These are phyloP conservation scores for Thalassiosira exigua DNA, from an alignment of 352 stramenopile species.

Conservation along the genomic window DNA sequence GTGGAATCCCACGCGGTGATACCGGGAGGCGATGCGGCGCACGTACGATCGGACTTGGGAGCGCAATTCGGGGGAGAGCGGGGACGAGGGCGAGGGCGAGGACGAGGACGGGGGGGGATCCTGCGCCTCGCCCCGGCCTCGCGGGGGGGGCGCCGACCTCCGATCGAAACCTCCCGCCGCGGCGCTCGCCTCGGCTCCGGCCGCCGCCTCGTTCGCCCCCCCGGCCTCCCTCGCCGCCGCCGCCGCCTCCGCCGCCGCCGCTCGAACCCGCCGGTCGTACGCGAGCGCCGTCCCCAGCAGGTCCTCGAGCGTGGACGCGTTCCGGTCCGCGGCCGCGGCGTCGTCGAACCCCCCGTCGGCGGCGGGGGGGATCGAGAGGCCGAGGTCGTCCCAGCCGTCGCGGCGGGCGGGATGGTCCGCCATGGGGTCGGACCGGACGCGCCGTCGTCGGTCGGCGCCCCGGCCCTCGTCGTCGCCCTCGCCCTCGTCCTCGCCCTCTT, in stretches of 20 bases:
- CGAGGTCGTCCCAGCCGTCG: slow-evolving; percentile 20
- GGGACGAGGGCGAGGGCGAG: background rate
- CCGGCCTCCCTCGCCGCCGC: background rate
- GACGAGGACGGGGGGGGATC: too few species aligned
- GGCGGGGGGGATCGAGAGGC: background rate
- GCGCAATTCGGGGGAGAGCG: slow-evolving; percentile 15
- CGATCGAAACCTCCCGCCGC: too few species aligned
- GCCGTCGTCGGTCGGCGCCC: background rate
- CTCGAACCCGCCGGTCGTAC: slow-evolving; percentile 2
- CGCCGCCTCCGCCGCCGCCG: background rate
- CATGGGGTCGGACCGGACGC: background rate
- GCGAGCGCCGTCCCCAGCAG: slow-evolving; percentile 20
- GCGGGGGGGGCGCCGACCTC: too few species aligned
- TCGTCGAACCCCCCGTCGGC: background rate
- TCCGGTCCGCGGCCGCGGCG: slow-evolving; percentile 5
- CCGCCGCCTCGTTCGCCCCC: background rate
- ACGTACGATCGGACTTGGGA: slow-evolving; percentile 29
- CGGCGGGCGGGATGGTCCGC: slow-evolving; percentile 5
- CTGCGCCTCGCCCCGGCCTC: too few species aligned
- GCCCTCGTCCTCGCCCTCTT: too few species aligned
- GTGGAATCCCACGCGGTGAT: slow-evolving; percentile 45
- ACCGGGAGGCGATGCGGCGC: slow-evolving; percentile 24
- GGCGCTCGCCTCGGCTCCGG: too few species aligned
- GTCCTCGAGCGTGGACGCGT: slow-evolving; percentile 41
- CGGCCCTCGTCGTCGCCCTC: too few species aligned